Conservation (phyloP, 2,329 filamentous ascomycete species). For the Sarocladium strictum region DNA sequence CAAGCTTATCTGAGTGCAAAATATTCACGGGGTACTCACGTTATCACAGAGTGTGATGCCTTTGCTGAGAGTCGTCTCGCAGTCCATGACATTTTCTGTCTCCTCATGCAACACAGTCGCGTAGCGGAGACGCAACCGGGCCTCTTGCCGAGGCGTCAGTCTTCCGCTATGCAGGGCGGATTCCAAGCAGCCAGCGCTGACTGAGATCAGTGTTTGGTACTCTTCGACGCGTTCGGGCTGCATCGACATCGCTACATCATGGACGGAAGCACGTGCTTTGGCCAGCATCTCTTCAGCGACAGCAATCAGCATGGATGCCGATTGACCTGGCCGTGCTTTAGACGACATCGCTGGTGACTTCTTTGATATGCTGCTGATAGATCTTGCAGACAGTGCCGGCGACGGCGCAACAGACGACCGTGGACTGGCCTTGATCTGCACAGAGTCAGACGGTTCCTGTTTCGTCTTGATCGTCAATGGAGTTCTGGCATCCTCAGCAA, state of each 20-base stretch:
- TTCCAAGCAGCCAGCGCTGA: slow-evolving; percentile 67
- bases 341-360: slow-evolving; percentile 35
- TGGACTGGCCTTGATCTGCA: slow-evolving; percentile 29
- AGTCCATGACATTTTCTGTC: slow-evolving; percentile 68
- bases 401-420: slow-evolving; percentile 35
- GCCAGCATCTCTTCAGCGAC: slow-evolving; percentile 71
- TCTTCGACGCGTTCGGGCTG: slow-evolving; percentile 44
- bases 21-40: slow-evolving; percentile 27
- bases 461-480: slow-evolving; percentile 16
- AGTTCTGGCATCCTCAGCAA: slow-evolving; percentile 11
- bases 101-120: slow-evolving; percentile 67
- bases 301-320: slow-evolving; percentile 57
- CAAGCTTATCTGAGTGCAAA: neutral
- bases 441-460: slow-evolving; percentile 15
- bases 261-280: slow-evolving; percentile 53
- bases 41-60: slow-evolving; percentile 65
- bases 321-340: slow-evolving; percentile 40
- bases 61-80: slow-evolving; percentile 66
- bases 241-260: slow-evolving; percentile 35
- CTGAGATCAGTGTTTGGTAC: slow-evolving; percentile 68
- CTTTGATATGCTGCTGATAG: slow-evolving; percentile 34
- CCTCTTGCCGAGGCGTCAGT: slow-evolving; percentile 60
- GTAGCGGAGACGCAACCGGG: slow-evolving; percentile 63
- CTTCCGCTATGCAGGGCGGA: slow-evolving; percentile 57
- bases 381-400: slow-evolving; percentile 32